phyloP scores from a whole-genome alignment of 768 basidiomycete genomes.

The Trametes gibbosa region DNA sequence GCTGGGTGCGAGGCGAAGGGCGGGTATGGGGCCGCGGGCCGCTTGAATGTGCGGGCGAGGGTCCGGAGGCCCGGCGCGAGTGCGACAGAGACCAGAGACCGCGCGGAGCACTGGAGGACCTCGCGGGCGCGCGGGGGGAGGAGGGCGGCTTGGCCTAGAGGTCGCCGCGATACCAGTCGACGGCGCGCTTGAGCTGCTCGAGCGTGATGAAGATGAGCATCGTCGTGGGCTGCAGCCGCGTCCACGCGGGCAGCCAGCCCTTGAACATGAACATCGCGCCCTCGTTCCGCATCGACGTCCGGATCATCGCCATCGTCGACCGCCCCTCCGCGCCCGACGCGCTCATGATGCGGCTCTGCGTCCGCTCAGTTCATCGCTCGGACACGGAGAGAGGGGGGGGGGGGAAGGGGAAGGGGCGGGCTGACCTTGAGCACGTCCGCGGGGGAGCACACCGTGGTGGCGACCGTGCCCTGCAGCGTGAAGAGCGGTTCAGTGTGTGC shows the following conservation, averaged over 20 bases:
- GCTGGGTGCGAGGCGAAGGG: background rate
- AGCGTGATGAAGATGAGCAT: slow-evolving; percentile 85
- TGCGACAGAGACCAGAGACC: no score
- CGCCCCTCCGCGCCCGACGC: slow-evolving; percentile 72
- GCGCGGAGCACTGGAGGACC: no score
- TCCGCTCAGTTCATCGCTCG: background rate
- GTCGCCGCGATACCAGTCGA: slow-evolving; percentile 49
- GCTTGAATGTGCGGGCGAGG: background rate
- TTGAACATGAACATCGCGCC: slow-evolving; percentile 92
- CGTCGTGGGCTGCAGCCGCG: slow-evolving; percentile 81
- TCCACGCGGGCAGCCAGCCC: slow-evolving; percentile 89
- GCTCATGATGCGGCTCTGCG: slow-evolving; percentile 82
- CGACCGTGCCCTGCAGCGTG: slow-evolving; percentile 67
- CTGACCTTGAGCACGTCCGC: slow-evolving; percentile 79
- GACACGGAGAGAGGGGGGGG: no score
- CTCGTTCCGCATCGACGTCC: slow-evolving; percentile 63
- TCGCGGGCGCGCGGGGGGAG: no score
- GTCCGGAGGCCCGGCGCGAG: background rate
- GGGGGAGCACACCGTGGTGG: slow-evolving; percentile 86
- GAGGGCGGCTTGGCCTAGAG: background rate
- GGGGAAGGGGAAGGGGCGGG: background rate
- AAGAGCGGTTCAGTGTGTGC: background rate
- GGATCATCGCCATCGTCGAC: slow-evolving; percentile 73
- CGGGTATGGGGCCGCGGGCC: background rate
- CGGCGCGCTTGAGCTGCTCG: slow-evolving; percentile 73